Conservation (phyloP, 805 yeast genomes). For the Blastobotrys peoriensis region DNA sequence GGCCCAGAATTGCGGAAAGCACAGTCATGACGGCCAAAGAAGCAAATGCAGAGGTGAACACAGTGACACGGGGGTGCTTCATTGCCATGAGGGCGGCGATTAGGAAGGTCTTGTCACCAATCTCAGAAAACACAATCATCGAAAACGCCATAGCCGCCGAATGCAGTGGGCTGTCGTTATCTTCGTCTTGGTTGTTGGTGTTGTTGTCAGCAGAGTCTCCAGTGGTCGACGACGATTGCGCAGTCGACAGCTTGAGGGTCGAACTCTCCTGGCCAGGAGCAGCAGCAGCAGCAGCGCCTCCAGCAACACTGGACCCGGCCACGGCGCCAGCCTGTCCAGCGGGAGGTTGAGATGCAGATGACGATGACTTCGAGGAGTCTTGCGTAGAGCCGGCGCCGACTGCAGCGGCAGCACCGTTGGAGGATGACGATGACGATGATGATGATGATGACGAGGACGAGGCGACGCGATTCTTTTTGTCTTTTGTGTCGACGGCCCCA, state of each 20-base stretch:
- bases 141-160: constrained; percentile 75
- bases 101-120: constrained; percentile 95
- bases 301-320: not conserved
- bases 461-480: constrained; percentile 7
- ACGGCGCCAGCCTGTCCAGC: not conserved
- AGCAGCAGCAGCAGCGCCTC: not conserved
- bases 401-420: not conserved
- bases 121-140: constrained; percentile 93
- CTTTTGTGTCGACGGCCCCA: constrained; percentile 15
- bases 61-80: constrained; percentile 78
- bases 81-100: constrained; percentile 98
- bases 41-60: constrained; percentile 81
- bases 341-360: not conserved
- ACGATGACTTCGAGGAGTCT: not conserved
- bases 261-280: not conserved
- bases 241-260: not conserved
- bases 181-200: not conserved
- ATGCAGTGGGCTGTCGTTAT: constrained; percentile 22
- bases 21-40: constrained; percentile 89
- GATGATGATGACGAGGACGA: constrained; percentile 1
- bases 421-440: constrained; percentile 1
- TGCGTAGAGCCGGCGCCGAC: not conserved
- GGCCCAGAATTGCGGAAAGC: constrained; percentile 86
- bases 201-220: not conserved
- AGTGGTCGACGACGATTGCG: not conserved